Evolutionary conservation across 2,329 filamentous ascomycete species (phyloP).

Genomic region (Colletotrichum tropicicola): DNA sequence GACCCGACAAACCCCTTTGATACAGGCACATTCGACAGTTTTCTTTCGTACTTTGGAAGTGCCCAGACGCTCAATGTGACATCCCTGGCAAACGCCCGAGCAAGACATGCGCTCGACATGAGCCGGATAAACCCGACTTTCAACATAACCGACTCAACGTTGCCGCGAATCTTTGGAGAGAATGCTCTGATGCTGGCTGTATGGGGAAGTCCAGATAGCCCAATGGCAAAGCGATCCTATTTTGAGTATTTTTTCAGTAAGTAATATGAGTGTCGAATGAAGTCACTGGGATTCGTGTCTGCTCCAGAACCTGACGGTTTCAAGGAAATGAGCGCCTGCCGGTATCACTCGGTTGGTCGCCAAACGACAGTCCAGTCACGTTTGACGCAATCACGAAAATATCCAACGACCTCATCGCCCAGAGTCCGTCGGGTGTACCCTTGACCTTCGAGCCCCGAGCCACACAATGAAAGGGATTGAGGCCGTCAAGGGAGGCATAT

Average conservation of each 20-base stretch:
- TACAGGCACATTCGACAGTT: slow-evolving; percentile 56
- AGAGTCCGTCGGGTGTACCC: slow-evolving; percentile 1
- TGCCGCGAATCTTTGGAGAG: slow-evolving; percentile 59
- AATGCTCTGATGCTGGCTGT: slow-evolving; percentile 57
- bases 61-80: slow-evolving; percentile 45
- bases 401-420: background rate
- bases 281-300: fast-evolving
- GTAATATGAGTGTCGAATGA: too few relatives aligned
- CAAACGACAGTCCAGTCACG: background rate
- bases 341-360: slow-evolving; percentile 14
- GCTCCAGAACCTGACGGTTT: background rate
- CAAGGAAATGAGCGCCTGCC: slow-evolving; percentile 23
- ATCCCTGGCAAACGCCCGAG: slow-evolving; percentile 50
- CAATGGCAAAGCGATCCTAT: slow-evolving; percentile 47
- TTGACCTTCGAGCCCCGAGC: background rate
- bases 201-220: slow-evolving; percentile 52
- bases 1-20: slow-evolving; percentile 63
- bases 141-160: slow-evolving; percentile 48
- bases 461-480: background rate
- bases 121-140: slow-evolving; percentile 58
- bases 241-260: slow-evolving; percentile 57
- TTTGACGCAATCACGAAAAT: background rate
- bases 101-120: slow-evolving; percentile 52
- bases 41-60: slow-evolving; percentile 53
- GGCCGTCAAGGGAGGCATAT: background rate